phyloP scores from a whole-genome alignment of 2,329 filamentous ascomycete genomes.

The Ophiostoma ips region DNA sequence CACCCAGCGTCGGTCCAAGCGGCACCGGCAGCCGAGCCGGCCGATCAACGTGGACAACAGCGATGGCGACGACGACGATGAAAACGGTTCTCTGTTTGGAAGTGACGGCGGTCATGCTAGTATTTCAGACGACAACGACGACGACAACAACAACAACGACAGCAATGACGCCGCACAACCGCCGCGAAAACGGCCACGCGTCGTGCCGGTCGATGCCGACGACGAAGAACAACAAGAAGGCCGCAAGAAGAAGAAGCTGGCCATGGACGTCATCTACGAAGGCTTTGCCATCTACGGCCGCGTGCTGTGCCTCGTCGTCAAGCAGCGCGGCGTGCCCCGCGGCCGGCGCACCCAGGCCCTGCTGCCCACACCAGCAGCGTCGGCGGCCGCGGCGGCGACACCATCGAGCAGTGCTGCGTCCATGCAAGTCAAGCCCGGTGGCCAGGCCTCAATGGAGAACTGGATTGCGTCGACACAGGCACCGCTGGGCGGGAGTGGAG shows the following conservation, averaged over 20 bases:
- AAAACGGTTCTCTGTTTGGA: slow-evolving; percentile 14
- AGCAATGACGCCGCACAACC: slow-evolving; percentile 24
- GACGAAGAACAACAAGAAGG: slow-evolving; percentile 23
- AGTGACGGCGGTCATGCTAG: not conserved
- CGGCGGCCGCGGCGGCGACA: slow-evolving; percentile 13
- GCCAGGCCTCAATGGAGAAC: slow-evolving; percentile 66
- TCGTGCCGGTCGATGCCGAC: slow-evolving; percentile 17
- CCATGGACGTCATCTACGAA: slow-evolving; percentile 77
- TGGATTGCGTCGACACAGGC: slow-evolving; percentile 73
- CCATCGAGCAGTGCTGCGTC: slow-evolving; percentile 12
- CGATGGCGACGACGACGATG: slow-evolving; percentile 15
- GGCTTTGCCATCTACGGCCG: slow-evolving; percentile 93
- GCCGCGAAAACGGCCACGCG: slow-evolving; percentile 25
- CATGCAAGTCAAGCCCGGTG: slow-evolving; percentile 24
- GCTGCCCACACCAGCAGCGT: slow-evolving; percentile 19
- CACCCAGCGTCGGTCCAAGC: slow-evolving; percentile 18
- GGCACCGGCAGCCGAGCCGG: slow-evolving; percentile 18
- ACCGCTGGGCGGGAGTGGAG: slow-evolving; percentile 18
- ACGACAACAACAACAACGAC: slow-evolving; percentile 20
- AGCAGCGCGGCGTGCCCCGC: slow-evolving; percentile 42
- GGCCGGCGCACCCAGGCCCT: slow-evolving; percentile 8
- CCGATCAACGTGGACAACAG: slow-evolving; percentile 21
- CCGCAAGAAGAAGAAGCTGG: slow-evolving; percentile 83
- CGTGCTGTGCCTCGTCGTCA: slow-evolving; percentile 80
- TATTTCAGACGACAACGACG: slow-evolving; percentile 9